Percentiles rank a stretch among this genome's conserved stretches.
Evolutionary conservation across 2,329 filamentous ascomycete genomes (phyloP).

Genomic region (Phaeosphaeria sp.): DNA sequence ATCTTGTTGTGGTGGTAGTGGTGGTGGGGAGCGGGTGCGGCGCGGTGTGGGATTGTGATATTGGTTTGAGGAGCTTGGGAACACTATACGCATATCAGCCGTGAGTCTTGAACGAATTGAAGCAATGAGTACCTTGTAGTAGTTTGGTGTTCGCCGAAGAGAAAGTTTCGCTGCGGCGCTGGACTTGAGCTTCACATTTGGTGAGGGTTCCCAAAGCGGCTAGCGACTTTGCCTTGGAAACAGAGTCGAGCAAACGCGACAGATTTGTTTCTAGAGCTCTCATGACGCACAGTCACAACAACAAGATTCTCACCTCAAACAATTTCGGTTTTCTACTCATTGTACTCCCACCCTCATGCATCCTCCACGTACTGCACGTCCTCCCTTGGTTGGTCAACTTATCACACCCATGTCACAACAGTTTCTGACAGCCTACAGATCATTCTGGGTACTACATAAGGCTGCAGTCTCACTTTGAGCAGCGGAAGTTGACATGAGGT

Average conservation of each 20-base stretch:
- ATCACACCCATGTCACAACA: background rate
- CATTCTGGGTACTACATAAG: background rate
- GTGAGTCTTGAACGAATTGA: background rate
- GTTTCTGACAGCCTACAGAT: background rate
- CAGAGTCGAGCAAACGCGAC: background rate
- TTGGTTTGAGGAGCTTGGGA: background rate
- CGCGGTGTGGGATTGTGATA: background rate
- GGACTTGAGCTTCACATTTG: background rate
- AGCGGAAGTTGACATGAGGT: background rate
- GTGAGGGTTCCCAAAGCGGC: background rate
- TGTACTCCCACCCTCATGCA: background rate
- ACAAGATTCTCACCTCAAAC: background rate
- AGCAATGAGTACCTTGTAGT: background rate
- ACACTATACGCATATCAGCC: background rate
- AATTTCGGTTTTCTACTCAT: background rate
- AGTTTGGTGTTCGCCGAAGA: background rate
- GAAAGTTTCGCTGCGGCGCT: background rate
- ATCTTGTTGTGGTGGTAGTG: background rate
- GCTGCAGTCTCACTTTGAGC: too few species aligned
- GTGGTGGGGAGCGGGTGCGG: background rate
- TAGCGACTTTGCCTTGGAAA: background rate
- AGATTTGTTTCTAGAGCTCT: background rate
- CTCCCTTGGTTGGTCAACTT: background rate
- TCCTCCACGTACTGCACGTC: background rate
- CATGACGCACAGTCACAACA: background rate